Evolutionary conservation across 148 eudicot genomes (phyloP).

Genomic region (Cornus kousa): DNA sequence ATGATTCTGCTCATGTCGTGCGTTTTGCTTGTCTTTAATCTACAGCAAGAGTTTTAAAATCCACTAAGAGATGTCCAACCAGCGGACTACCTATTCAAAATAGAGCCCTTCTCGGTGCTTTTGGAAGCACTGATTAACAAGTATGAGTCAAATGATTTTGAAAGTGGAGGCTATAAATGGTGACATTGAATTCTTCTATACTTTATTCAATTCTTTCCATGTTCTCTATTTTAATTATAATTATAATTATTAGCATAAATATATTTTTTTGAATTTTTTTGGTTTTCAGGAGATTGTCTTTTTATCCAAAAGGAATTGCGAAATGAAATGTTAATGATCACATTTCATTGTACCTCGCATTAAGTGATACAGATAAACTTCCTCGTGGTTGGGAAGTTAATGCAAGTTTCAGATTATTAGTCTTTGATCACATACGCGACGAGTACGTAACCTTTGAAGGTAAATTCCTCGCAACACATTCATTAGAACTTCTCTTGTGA

Average conservation of each 20-base stretch:
- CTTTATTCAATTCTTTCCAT: too few relatives aligned
- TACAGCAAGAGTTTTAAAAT: neutral
- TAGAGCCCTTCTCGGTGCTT: neutral
- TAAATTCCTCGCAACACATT: neutral
- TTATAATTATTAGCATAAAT: too few relatives aligned
- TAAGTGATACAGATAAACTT: neutral
- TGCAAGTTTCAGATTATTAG: conserved; percentile 1
- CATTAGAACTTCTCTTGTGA: neutral
- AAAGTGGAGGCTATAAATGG: conserved; percentile 1
- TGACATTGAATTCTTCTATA: neutral
- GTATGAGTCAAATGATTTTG: neutral
- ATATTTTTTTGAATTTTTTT: too few relatives aligned
- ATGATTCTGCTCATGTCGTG: too few relatives aligned
- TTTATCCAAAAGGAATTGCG: conserved; percentile 13
- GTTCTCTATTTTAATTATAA: too few relatives aligned
- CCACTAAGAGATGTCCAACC: neutral
- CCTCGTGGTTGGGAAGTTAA: conserved; percentile 16
- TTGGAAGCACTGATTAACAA: neutral
- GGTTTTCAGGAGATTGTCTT: conserved; percentile 1
- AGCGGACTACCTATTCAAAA: neutral
- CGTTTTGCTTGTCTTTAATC: too few relatives aligned
- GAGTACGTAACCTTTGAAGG: conserved; percentile 1
- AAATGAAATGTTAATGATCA: conserved; percentile 8
- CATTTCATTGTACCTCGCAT: conserved; percentile 1
- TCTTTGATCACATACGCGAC: conserved; percentile 10